Base-by-base conservation (phyloP, 352 stramenopile species). In the Pythium biforme region DNA sequence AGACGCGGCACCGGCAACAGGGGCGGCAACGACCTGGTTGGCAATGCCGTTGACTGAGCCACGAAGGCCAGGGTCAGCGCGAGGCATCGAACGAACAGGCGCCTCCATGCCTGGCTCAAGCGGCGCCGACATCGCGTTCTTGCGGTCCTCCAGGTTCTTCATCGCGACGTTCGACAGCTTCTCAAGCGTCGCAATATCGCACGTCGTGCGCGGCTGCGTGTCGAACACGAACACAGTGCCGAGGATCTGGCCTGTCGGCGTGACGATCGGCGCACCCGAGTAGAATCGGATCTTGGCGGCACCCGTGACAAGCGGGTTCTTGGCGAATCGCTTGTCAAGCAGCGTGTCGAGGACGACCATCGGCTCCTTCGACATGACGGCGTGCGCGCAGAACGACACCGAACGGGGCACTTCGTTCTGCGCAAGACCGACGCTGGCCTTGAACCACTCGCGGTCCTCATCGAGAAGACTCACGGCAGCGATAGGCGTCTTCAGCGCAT, bases 141-240 rank as follows among this genome's bases (percentile, higher is more conserved):
- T 95, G n/a, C 86, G 86, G 72, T 95, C 86, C 60, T 95, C 86
- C 34, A 95, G 59, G 65, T 95, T 93, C 68, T 95, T 95, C 86
- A 95, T 95, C 25, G 86, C 86, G 27, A 95, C 86, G 59, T 95
- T 95, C 52, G 83, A 93, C 19, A 95, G 72, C 68, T 95, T 95
- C 61, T 95, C 86, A 2, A 95, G 66, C 31, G 86, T 95, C 50
- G 86, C 83, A 43, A 95, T 87, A 69, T 95, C 86, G 64, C 86
- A 95, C 62, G 86, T 86, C 51, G 83, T 89, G 15, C 86, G 83
- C 41, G 86, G 86, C 59, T 94, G 83, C 41, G 83, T 95, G 69
- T 95, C 86, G 34, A 94, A 94, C 59, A 95, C 86, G 55, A 94
- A 95, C 46, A 95, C 86, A 37, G 86, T 94, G 15, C 86, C 86